A percentile compares a stretch with the other conserved stretches of the same genome.
These are phyloP conservation scores for Mallotus repandus DNA, from an alignment of 441 rosid genomes.

Conservation along the genomic window DNA sequence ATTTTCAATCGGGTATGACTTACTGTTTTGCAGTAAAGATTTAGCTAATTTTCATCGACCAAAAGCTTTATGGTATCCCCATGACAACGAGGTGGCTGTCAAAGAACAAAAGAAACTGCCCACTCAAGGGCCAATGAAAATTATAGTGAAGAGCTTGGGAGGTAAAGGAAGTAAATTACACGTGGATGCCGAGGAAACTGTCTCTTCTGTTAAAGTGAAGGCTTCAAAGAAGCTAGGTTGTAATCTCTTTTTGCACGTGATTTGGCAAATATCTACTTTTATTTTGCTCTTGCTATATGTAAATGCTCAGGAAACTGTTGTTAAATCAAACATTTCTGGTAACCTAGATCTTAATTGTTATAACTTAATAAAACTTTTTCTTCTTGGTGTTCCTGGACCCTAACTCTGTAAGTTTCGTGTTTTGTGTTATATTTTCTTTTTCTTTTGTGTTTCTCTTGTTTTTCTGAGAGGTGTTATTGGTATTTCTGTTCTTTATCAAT, in stretches of 20 bases:
- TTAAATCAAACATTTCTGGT: not conserved
- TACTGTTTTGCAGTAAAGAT: conserved; percentile 72
- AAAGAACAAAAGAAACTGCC: conserved; percentile 87
- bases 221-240: conserved; percentile 98
- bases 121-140: conserved; percentile 81
- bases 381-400: not conserved
- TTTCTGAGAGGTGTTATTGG: not conserved
- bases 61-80: conserved; percentile 95
- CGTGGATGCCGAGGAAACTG: conserved; percentile 82
- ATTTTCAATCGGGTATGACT: conserved; percentile 15
- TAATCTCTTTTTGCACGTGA: conserved; percentile 25
- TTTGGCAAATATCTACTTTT: not conserved
- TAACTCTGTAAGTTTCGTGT: not conserved
- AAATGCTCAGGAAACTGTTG: not conserved
- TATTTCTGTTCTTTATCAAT: not conserved
- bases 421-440: not conserved
- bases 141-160: conserved; percentile 91
- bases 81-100: conserved; percentile 92
- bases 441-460: not conserved
- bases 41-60: conserved; percentile 96
- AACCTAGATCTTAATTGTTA: not conserved
- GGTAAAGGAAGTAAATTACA: conserved; percentile 96
- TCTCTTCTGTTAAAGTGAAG: conserved; percentile 78
- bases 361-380: not conserved
- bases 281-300: not conserved